Evolutionary conservation across 2,329 filamentous ascomycete species (phyloP), one percentile per base, ranked within the genome.

Genomic region (Apiospora marii): DNA sequence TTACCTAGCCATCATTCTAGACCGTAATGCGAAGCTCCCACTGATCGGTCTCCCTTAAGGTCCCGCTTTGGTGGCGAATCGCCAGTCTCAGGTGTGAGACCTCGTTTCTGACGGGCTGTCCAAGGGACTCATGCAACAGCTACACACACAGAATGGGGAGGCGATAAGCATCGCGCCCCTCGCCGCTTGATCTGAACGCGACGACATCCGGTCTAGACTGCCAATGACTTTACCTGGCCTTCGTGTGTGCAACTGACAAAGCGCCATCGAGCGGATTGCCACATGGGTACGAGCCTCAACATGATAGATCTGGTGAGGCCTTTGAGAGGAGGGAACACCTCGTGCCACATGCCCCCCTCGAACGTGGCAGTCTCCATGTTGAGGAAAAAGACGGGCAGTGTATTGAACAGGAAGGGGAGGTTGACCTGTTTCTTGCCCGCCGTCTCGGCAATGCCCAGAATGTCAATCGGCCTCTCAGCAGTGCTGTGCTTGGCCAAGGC

Each of bases 311-410:
- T 74, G 13, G 27, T 72, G 1, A 71, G 13, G 0, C 74, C 71
- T 43, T 74, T 70, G 8, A 75, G 70, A 1, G 74, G 73, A 0
- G 77, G 77, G 24, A 78, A 78, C 1, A 76, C 76, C 1, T 71
- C 77, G 22, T 76, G 74, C 74, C 77, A 78, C 71, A 78, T 78
- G 5, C 76, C 77, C 5, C 53, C 72, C n/a, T 77, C 76, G 37
- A 78, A 78, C 0, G 68, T 67, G 0, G 53, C 74, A 0, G 76
- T 78, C 24, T 78, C 76, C 75, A 77, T 77, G 70, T 78, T 78
- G 19, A 77, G 71, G 12, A 77, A 74, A 68, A 78, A 78, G 19
- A 78, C 72, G 0, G 74, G 77, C 0, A 77, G 41, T 5, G 48
- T 71, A 64, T 78, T 78, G 70, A 78, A 75, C 24, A 78, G 19